Base-by-base conservation (phyloP, 768 basidiomycete species). In the Obba rivulosa region DNA sequence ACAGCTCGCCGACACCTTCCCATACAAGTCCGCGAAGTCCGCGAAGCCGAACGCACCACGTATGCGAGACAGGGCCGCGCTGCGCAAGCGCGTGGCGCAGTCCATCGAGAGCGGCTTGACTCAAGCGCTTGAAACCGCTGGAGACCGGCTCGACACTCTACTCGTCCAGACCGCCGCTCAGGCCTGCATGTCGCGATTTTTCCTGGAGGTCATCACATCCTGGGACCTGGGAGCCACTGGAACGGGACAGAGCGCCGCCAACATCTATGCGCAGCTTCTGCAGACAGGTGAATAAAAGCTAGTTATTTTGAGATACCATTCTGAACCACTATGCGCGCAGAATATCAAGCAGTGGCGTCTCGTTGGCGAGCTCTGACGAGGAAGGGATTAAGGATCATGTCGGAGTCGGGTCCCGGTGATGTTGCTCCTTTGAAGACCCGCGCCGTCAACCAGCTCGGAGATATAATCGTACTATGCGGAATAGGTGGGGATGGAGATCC, bases 1-100 rank as follows among this genome's bases (percentile, higher is more conserved):
- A 0, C 67, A 64, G 47, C 68, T 79, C 48, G 70, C 77, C 1
- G 76, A 77, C 41, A 43, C 66, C 1, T 71, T 73, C 60, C 62
- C 57, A 8, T 61, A 17, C 18, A 36, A 40, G n/a, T 38, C 39
- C 16, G 28, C 13, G 14, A 28, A 10, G 13, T 25, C 2, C 13
- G 8, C 10, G 35, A 40, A 13, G 31, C 23, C 14, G n/a, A 39
- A 16, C 8, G 37, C 17, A 3, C 14, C 22, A 9, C 13, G 28
- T 13, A 31, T 7, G 28, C 28, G 28, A 7, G 28, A 7, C 7
- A 13, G 13, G 13, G 35, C 23, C n/a, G 14, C 38, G 16, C 18
- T 39, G 46, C 43, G 20, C 18, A 16, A 44, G 23, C 13, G 5
- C 23, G 43, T 44, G 17, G 10, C 10, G 24, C 10, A 34, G 14